Base-by-base conservation (phyloP, 2,329 filamentous ascomycete genomes). In the Talaromyces sp. region DNA sequence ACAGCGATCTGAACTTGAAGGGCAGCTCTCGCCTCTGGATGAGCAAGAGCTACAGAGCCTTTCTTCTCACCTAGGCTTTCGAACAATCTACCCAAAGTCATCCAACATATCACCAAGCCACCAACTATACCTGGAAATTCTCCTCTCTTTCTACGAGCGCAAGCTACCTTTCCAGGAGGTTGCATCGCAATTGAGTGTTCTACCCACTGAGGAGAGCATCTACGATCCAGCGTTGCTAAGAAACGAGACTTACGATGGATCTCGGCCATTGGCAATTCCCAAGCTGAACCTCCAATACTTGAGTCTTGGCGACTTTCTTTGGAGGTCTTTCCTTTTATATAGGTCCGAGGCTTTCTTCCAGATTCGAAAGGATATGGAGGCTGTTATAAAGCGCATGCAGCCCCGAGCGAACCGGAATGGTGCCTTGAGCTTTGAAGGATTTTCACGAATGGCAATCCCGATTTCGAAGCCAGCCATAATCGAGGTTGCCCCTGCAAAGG, bases 221-320 rank as follows among this genome's bases (percentile, higher is more conserved):
- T 97, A 97, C 65, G 91, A 97, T 54, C 80, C 81, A 46, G 85
- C 86, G 22, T 82, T 96, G 48, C 74, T 92, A 51, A 85, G 91
- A 52, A 93, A 93, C 51, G 92, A 97, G 65, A 81, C 80, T 7
- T 97, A 97, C 65, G 88, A 96, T 70, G 92, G 92, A 22, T 91
- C 90, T 20, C 85, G 85, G 43, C 92, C 94, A 4, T 80, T 99
- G 52, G 90, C 94, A 2, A 85, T 99, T 39, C 94, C 94, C 2
- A 99, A 99, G 70, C 76, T 97, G 41, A 99, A 97, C 64, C 78
- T 99, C 24, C 94, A 99, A 68, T 99, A 99, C 72, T 80, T 99
- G 13, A 96, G 92, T 2, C 85, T 96, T 46, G 91, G 91, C 2
- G 94, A 99, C 71, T 99, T 99, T 64, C 76, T 99, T n/a, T 99